phyloP scores from a whole-genome alignment of 2,329 filamentous ascomycete genomes.

The Apiospora saccharicola region DNA sequence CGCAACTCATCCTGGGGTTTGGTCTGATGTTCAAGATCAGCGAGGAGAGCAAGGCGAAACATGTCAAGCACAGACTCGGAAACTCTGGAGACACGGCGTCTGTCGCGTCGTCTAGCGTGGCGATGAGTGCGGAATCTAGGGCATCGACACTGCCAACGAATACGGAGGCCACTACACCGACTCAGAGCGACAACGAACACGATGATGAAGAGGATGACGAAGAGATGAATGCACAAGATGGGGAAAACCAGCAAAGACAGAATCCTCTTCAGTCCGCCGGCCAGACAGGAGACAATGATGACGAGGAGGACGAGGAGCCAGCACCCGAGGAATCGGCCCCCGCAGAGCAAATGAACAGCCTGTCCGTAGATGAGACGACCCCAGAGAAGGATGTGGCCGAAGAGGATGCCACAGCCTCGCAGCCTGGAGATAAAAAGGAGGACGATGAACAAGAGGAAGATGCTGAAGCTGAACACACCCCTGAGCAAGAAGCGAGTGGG shows the following conservation, averaged over 20 bases:
- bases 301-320: slow-evolving; percentile 29
- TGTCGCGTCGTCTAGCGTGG: slow-evolving; percentile 20
- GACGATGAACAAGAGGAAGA: slow-evolving; percentile 46
- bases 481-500: slow-evolving; percentile 27
- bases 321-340: slow-evolving; percentile 31
- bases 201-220: slow-evolving; percentile 42
- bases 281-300: slow-evolving; percentile 32
- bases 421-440: slow-evolving; percentile 30
- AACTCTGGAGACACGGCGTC: slow-evolving; percentile 33
- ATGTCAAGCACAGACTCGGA: slow-evolving; percentile 73
- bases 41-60: slow-evolving; percentile 82
- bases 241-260: slow-evolving; percentile 34
- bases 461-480: slow-evolving; percentile 32
- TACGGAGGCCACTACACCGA: slow-evolving; percentile 30
- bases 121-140: slow-evolving; percentile 25
- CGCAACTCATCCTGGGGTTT: slow-evolving; percentile 86
- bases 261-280: slow-evolving; percentile 46
- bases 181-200: slow-evolving; percentile 33
- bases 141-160: slow-evolving; percentile 27
- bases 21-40: slow-evolving; percentile 88
- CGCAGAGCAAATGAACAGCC: slow-evolving; percentile 35
- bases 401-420: neutral
- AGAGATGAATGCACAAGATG: slow-evolving; percentile 40
- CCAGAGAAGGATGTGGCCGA: neutral
- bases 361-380: slow-evolving; percentile 29